These are phyloP conservation scores for Gnetum montanum DNA, from an alignment of 75 land plant species.

Conservation along the genomic window DNA sequence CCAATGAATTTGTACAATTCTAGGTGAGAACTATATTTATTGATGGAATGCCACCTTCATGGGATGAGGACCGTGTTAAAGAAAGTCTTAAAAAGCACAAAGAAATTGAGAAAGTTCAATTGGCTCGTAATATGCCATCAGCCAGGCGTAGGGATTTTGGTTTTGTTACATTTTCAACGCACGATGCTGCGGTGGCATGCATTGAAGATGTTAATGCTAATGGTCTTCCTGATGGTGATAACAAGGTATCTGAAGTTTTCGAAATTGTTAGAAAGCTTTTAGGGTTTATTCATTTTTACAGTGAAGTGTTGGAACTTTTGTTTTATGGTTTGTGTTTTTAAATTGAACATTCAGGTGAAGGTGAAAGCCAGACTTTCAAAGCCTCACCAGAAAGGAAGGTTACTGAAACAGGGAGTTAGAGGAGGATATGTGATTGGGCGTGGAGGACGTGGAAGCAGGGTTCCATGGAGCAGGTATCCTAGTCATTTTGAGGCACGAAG, in stretches of 20 bases:
- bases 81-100: constrained; percentile 64
- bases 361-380: constrained; percentile 75
- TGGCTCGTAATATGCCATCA: constrained; percentile 78
- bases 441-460: constrained; percentile 14
- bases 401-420: constrained; percentile 32
- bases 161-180: constrained; percentile 68
- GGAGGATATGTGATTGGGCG: constrained; percentile 33
- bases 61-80: constrained; percentile 83
- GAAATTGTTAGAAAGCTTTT: too few relatives aligned
- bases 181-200: constrained; percentile 81
- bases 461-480: constrained; percentile 12
- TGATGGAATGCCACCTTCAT: constrained; percentile 69
- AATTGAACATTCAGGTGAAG: constrained; percentile 39
- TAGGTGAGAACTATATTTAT: constrained; percentile 88
- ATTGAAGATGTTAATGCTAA: constrained; percentile 61
- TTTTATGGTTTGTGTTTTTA: not conserved
- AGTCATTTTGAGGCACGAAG: constrained; percentile 6
- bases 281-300: not conserved
- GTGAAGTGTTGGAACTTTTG: not conserved
- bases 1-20: not conserved
- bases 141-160: constrained; percentile 90
- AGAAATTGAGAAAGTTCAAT: constrained; percentile 59
- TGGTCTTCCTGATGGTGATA: constrained; percentile 71
- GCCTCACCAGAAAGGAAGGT: constrained; percentile 62
- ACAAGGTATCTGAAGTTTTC: constrained; percentile 34